Percentiles rank a stretch among this genome's conserved stretches.
These are phyloP conservation scores for Taphrina populina DNA, from an alignment of 1,139 yeast genomes.

Conservation along the genomic window DNA sequence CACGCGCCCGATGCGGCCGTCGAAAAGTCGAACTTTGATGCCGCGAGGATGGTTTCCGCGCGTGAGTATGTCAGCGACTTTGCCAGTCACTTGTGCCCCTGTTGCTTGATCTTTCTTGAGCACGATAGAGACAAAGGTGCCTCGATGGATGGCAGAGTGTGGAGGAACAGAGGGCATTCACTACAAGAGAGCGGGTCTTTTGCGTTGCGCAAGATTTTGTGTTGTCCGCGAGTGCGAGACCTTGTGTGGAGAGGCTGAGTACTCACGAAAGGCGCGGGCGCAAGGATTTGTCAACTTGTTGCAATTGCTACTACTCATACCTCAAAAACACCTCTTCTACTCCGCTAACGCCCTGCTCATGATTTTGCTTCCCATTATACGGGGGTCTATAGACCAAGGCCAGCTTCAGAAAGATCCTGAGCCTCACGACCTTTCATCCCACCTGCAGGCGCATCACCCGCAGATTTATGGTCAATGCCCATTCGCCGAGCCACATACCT, in stretches of 20 bases:
- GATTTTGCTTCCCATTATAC: too few relatives aligned
- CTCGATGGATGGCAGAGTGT: conserved; percentile 11
- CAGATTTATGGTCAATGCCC: conserved; percentile 52
- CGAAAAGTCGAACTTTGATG: conserved; percentile 22
- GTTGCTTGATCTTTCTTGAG: conserved; percentile 25
- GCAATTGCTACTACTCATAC: too few relatives aligned
- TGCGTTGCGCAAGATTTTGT: too few relatives aligned
- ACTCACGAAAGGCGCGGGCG: too few relatives aligned
- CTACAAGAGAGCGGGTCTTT: too few relatives aligned
- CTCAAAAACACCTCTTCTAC: too few relatives aligned
- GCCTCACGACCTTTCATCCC: conserved; percentile 20
- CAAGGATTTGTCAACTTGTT: too few relatives aligned
- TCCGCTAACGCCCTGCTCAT: too few relatives aligned
- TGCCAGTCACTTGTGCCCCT: conserved; percentile 21
- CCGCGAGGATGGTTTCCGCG: conserved; percentile 31
- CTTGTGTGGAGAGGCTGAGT: too few relatives aligned
- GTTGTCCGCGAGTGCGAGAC: too few relatives aligned
- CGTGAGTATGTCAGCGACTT: conserved; percentile 18
- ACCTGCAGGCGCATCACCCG: not conserved
- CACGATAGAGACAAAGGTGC: conserved; percentile 19
- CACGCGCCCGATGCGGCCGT: conserved; percentile 30
- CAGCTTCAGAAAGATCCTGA: conserved; percentile 20
- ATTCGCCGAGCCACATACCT: conserved; percentile 85
- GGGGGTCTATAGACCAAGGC: conserved; percentile 3
- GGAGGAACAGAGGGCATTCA: conserved; percentile 5